Evolutionary conservation across 1,284 basidiomycete genomes (phyloP), one percentile per base, ranked within the genome.

Genomic region (Ceratobasidium theobromae): DNA sequence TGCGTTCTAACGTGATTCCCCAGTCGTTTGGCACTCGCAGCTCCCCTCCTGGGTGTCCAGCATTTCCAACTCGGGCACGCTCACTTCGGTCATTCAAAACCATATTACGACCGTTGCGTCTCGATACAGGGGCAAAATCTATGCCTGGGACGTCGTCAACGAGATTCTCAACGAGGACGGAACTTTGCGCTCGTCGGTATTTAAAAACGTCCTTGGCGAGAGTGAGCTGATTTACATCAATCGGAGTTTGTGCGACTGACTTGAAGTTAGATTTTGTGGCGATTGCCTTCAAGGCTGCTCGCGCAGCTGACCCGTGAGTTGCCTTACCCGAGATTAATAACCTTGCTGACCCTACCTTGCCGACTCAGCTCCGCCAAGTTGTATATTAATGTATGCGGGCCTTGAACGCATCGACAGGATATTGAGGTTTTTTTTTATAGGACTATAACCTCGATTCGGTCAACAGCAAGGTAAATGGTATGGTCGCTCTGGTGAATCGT

Each of bases 381-480:
- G 16, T 69, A 71, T 41, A 70, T 70, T 53, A 70, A 70, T 40
- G 69, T 54, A 41, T 21, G 58, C n/a, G 11, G 21, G 1, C 25
- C n/a, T 3, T 27, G 3, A 3, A 16, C n/a, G 35, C 4, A 16
- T 11, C 8, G 6, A 11, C 4, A 11, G 16, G 25, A 27, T 18
- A 5, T 16, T 33, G 9, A 14, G 48, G 16, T 4, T 1, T 1
- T 33, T n/a, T n/a, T 28, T 4, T 27, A 12, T 23, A 18, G 30
- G 35, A 57, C 35, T 68, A 68, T 48, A 68, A 68, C 40, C 53
- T 68, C 18, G 67, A 68, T 21, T 66, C 53, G 27, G 53, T 68
- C 53, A 82, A 83, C 69, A 75, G 74, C 25, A 86, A 86, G 72
- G 77, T 82, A 14, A 80, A 79, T 27, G 81, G 79, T 1, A 78